These are phyloP conservation scores for Mortierella sp. DNA, from an alignment of 371 early-diverging fungal genomes.

Conservation along the genomic window DNA sequence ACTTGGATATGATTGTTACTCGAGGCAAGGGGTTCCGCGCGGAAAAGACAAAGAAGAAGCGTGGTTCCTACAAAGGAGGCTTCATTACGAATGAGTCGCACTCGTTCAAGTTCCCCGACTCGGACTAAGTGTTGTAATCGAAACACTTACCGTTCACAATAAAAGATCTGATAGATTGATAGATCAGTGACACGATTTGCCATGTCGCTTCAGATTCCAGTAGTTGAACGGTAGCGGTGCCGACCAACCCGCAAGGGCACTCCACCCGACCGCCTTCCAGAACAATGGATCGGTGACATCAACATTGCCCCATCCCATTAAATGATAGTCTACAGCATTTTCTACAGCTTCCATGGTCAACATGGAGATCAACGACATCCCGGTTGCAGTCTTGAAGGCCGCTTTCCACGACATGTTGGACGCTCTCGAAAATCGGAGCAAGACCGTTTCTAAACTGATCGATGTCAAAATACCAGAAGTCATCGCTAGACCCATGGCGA, in stretches of 20 bases:
- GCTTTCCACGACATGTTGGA: constrained; percentile 52
- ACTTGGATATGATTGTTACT: constrained; percentile 89
- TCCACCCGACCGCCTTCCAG: constrained; percentile 59
- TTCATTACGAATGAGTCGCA: constrained; percentile 84
- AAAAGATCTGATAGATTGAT: too few species aligned
- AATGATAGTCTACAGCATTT: constrained; percentile 62
- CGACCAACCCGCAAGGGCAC: constrained; percentile 60
- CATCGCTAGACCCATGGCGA: constrained; percentile 61
- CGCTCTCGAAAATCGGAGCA: constrained; percentile 52
- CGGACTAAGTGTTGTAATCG: constrained; percentile 15
- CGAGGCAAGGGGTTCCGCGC: constrained; percentile 94
- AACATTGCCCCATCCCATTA: constrained; percentile 64
- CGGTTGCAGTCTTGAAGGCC: constrained; percentile 66
- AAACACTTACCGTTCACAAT: too few species aligned
- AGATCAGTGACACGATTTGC: constrained; percentile 54
- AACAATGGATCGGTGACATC: constrained; percentile 58
- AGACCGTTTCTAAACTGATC: constrained; percentile 60
- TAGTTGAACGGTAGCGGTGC: constrained; percentile 67
- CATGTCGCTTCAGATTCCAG: constrained; percentile 63
- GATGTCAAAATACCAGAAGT: constrained; percentile 63
- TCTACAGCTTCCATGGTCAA: constrained; percentile 66
- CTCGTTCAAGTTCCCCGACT: constrained; percentile 88
- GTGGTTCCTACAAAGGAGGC: constrained; percentile 95
- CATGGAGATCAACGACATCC: constrained; percentile 70
- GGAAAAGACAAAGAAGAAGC: constrained; percentile 98